Evolutionary conservation across 148 eudicot species (phyloP).

Genomic region (Tetragonia tetragonoides): DNA sequence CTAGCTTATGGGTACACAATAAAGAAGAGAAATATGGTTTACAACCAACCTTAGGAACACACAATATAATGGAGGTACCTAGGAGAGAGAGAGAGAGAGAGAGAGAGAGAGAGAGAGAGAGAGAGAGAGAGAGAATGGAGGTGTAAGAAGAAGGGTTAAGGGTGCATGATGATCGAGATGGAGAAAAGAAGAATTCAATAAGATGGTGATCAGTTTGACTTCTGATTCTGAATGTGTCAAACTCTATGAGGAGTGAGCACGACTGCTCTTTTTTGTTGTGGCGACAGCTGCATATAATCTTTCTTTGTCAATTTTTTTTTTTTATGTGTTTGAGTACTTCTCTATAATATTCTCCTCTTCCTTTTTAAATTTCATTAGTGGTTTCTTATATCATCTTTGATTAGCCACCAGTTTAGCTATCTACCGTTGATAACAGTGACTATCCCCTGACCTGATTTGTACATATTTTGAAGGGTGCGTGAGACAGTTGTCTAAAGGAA

Average conservation of each 20-base stretch:
- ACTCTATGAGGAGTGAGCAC: constrained; percentile 26
- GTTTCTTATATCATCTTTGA: not conserved
- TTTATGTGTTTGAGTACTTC: not conserved
- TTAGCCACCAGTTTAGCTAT: not conserved
- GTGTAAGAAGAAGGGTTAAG: not conserved
- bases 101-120: no score
- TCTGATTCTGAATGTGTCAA: constrained; percentile 25
- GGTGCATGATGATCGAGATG: constrained; percentile 14
- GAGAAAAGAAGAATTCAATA: not conserved
- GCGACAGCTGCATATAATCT: constrained; percentile 19
- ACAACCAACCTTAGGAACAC: no score
- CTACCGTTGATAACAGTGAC: no score
- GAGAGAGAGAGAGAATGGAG: no score
- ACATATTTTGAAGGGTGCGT: no score
- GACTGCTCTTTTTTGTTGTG: constrained; percentile 15
- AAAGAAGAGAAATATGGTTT: no score
- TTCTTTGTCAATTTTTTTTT: not conserved
- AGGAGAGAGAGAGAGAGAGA: no score
- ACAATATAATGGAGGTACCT: no score
- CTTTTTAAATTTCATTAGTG: not conserved
- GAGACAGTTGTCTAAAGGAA: no score
- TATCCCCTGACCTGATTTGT: no score
- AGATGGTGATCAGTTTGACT: constrained; percentile 24
- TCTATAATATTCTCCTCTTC: not conserved
- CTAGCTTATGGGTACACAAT: no score